phyloP scores from a whole-genome alignment of 305 asterid species.

The Fraxinus greggii region DNA sequence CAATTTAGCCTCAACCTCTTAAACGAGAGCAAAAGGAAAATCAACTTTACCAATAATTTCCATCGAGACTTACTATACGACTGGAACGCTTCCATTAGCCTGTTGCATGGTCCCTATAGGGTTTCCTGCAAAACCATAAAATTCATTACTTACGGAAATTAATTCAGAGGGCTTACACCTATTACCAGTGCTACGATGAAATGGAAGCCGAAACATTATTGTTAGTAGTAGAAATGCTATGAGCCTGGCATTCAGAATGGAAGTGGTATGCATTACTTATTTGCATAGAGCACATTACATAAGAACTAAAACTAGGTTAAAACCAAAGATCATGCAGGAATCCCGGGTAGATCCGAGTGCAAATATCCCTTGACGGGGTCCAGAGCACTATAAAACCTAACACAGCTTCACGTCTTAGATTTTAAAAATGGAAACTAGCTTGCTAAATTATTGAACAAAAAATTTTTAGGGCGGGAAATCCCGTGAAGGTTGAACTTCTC shows the following conservation, averaged over 20 bases:
- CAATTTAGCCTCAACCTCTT: conserved; percentile 26
- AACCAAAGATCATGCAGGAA: background rate
- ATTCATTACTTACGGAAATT: background rate
- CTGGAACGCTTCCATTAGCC: conserved; percentile 49
- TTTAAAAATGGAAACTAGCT: background rate
- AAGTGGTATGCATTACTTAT: background rate
- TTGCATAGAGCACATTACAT: background rate
- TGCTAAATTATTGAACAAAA: background rate
- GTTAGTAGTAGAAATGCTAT: background rate
- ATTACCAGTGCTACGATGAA: background rate
- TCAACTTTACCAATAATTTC: conserved; percentile 37
- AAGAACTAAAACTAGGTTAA: background rate
- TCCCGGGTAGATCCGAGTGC: background rate
- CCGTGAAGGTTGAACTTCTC: background rate
- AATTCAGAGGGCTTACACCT: background rate
- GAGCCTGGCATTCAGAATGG: background rate
- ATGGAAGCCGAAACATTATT: background rate
- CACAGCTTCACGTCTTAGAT: background rate
- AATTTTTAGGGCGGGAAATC: background rate
- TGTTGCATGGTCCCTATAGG: conserved; percentile 41
- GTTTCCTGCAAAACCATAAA: conserved; percentile 37
- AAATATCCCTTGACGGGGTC: background rate
- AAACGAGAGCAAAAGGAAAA: conserved; percentile 23
- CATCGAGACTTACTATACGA: conserved; percentile 45
- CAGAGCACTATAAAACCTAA: background rate